These are phyloP conservation scores for Fraxinus paxiana DNA, from an alignment of 305 asterid species.

Conservation along the genomic window DNA sequence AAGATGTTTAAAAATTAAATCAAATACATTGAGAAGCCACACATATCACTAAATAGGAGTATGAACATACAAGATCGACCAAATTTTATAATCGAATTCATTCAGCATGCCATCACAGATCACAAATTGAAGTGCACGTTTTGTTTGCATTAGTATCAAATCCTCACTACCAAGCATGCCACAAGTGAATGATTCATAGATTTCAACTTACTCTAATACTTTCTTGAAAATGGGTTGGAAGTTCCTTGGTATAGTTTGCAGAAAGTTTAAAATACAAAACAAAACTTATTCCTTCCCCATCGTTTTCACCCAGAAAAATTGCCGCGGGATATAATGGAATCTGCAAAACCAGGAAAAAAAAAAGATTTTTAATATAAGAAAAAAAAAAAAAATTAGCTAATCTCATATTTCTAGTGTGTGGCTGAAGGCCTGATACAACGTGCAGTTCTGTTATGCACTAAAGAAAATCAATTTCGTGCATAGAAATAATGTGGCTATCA, in stretches of 20 bases:
- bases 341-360: constrained; percentile 20
- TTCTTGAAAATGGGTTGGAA: constrained; percentile 47
- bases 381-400: neutral
- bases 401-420: neutral
- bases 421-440: neutral
- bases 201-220: constrained; percentile 34
- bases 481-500: neutral
- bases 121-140: neutral
- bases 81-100: neutral
- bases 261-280: constrained; percentile 48
- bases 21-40: neutral
- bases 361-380: neutral
- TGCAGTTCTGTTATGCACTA: neutral
- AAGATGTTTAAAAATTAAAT: neutral
- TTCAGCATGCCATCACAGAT: neutral
- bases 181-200: neutral
- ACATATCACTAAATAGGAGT: neutral
- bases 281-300: constrained; percentile 55
- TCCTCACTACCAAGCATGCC: neutral
- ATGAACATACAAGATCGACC: neutral
- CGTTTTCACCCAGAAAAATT: constrained; percentile 51
- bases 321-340: constrained; percentile 50
- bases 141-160: neutral
- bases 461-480: neutral
- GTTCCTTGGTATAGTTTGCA: constrained; percentile 36